Evolutionary conservation across 768 basidiomycete species (phyloP).

Genomic region (Mycena haematopus): DNA sequence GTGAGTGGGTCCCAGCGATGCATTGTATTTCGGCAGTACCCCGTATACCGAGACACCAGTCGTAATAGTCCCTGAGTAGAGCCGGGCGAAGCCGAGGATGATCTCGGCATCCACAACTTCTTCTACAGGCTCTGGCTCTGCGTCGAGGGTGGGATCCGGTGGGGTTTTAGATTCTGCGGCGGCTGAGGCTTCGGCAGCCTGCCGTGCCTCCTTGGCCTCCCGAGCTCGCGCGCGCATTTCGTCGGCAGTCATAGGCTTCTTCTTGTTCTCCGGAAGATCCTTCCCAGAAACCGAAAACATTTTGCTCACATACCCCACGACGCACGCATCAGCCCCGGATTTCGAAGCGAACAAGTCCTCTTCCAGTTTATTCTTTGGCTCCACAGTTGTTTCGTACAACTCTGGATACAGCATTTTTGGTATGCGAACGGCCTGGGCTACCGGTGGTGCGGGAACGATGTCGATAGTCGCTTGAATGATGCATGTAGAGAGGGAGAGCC

Average conservation of each 20-base stretch:
- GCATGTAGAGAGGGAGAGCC: conserved; percentile 93
- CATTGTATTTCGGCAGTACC: conserved; percentile 87
- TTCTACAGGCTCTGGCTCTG: conserved; percentile 28
- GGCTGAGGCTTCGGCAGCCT: conserved; percentile 31
- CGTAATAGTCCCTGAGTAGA: conserved; percentile 88
- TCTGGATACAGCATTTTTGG: conserved; percentile 93
- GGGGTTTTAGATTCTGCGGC: conserved; percentile 23
- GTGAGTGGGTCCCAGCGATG: conserved; percentile 64
- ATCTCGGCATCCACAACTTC: conserved; percentile 55
- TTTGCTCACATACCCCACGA: conserved; percentile 93
- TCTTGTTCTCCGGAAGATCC: conserved; percentile 88
- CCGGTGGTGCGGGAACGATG: conserved; percentile 86
- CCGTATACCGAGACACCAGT: conserved; percentile 70
- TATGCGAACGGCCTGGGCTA: conserved; percentile 82
- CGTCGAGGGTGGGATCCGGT: conserved; percentile 20
- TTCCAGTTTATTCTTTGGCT: conserved; percentile 84
- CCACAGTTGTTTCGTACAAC: conserved; percentile 59
- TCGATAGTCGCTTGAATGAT: conserved; percentile 93
- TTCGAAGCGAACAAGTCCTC: conserved; percentile 79
- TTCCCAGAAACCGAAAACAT: conserved; percentile 92
- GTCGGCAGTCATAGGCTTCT: conserved; percentile 76
- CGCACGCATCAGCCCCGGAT: conserved; percentile 57
- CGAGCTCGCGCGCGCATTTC: conserved; percentile 76
- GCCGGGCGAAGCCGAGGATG: conserved; percentile 89
- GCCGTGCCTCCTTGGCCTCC: conserved; percentile 52